A percentile compares a stretch with the other conserved stretches of the same genome.
These are phyloP conservation scores for Durio zibethinus DNA, from an alignment of 345 rosid species.

Conservation along the genomic window DNA sequence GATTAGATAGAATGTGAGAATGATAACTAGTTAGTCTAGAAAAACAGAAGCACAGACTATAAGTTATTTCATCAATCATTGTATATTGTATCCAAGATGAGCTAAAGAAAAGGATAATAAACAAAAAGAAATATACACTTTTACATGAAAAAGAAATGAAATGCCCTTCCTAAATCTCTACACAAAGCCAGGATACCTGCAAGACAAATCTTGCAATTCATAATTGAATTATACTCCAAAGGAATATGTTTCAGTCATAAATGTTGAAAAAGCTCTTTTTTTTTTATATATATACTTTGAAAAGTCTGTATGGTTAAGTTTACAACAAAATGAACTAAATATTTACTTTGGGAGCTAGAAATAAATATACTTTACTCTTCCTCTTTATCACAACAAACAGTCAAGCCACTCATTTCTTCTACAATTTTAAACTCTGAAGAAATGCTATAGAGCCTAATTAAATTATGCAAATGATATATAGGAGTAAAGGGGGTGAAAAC, in stretches of 20 bases:
- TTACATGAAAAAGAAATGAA: neutral
- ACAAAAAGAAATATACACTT: neutral
- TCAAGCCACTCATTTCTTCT: neutral
- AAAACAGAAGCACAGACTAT: neutral
- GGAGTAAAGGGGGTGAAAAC: conserved; percentile 13
- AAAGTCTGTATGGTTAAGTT: neutral
- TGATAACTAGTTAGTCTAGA: neutral
- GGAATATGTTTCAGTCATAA: neutral
- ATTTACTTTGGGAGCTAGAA: neutral
- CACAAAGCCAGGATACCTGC: neutral
- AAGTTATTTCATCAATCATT: neutral
- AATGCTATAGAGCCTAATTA: neutral
- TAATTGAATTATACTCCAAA: neutral
- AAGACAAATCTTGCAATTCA: neutral
- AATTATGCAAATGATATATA: neutral
- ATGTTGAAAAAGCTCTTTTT: neutral
- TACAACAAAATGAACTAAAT: neutral
- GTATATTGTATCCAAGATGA: neutral
- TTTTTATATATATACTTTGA: too few relatives aligned
- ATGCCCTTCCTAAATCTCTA: neutral
- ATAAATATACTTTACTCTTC: neutral
- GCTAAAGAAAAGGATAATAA: neutral
- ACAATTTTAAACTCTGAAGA: neutral
- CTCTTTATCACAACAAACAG: neutral
- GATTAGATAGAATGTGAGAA: neutral